Evolutionary conservation across 2,329 filamentous ascomycete species (phyloP).

Genomic region (Colletotrichum phormii): DNA sequence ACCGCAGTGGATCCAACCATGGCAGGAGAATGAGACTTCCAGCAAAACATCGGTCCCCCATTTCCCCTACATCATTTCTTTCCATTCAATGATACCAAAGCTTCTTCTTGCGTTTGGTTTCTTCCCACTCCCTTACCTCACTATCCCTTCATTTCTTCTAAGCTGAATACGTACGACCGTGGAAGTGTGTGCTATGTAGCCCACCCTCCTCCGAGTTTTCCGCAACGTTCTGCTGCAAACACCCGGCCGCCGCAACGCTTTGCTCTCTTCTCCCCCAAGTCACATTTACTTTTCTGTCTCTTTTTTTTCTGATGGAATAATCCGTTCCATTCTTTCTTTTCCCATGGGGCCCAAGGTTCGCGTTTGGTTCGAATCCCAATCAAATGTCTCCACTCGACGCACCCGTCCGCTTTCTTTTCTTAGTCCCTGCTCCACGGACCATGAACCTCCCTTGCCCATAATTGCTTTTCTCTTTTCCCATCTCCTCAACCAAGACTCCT

Average conservation of each 20-base stretch:
- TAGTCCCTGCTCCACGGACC: constrained; percentile 3
- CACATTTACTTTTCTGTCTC: background rate
- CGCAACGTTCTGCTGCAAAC: background rate
- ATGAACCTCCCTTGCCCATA: background rate
- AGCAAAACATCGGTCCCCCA: constrained; percentile 12
- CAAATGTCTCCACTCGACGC: constrained; percentile 7
- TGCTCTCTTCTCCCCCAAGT: background rate
- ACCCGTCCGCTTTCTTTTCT: constrained; percentile 26
- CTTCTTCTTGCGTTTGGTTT: background rate
- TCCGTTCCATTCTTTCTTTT: constrained; percentile 25
- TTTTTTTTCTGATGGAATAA: constrained; percentile 1
- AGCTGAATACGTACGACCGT: background rate
- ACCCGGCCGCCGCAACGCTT: background rate
- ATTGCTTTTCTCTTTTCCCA: constrained; percentile 18
- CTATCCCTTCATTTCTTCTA: background rate
- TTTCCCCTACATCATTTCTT: background rate
- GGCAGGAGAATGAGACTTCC: background rate
- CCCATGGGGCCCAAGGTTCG: background rate
- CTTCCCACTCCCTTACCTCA: background rate
- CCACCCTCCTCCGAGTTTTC: background rate
- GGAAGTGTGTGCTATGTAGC: background rate
- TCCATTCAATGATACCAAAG: background rate
- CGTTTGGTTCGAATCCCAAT: constrained; percentile 15
- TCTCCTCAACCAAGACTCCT: constrained; percentile 1
- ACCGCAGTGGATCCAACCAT: constrained; percentile 6